Evolutionary conservation across 2,329 filamentous ascomycete genomes (phyloP), one percentile per base, ranked within the genome.

Genomic region (Furcasterigmium sp.): DNA sequence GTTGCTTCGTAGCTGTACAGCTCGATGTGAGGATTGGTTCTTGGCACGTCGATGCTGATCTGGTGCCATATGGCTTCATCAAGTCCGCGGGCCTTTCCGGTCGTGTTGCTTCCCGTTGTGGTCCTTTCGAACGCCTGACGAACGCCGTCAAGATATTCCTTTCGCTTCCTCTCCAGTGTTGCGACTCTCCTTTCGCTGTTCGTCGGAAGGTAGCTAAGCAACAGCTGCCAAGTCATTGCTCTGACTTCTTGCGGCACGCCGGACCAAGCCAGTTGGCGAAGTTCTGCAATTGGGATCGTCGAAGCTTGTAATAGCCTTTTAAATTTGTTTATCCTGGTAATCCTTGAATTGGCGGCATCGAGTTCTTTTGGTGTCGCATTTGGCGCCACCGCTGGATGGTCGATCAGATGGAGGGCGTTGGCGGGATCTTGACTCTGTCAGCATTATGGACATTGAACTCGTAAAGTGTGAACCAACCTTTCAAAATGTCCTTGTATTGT

Each of bases 41-140:
- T 82, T 3, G 93, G 93, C 18, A 97, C 88, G 59, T 98, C 93
- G 57, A 98, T 98, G 64, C 90, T 96, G 66, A 98, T 97, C 60
- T 98, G 93, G 68, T 98, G 93, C 93, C 93, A 98, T 46, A 98
- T 83, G n/a, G 89, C 86, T 69, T 98, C 93, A 55, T 98, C 94
- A 15, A 98, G 69, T 3, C 91, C 91, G 48, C 79, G 68, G 8
- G 70, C 61, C 50, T 75, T 73, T 13, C 75, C 70, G 4, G 65
- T 52, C 1, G 72, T 52, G n/a, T 52, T 44, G 7, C 51, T 48
- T 4, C 53, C 53, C 14, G 54, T 47, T 36, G 51, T 63, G 3
- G 82, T 80, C 49, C 85, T 65, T 49, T 87, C 82, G 55, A 86
- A 85, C 1, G 70, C 83, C 62, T 81, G 85, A 46, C 73, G 77